phyloP scores from a whole-genome alignment of 2,329 filamentous ascomycete genomes.

The Colletotrichum sp. region DNA sequence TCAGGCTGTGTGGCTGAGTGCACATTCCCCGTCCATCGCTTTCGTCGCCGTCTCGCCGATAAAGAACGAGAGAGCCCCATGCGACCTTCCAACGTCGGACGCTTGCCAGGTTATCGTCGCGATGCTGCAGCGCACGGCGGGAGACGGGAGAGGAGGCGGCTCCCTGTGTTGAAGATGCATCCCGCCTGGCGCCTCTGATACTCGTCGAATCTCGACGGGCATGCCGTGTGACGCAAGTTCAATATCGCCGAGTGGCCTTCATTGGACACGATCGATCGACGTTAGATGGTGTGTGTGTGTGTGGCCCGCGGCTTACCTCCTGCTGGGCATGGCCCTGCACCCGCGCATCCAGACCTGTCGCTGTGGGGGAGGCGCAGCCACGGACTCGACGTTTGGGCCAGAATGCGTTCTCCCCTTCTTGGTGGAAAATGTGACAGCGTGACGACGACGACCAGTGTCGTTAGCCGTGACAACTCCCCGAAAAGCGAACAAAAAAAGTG shows the following conservation, averaged over 20 bases:
- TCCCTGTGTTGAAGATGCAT: background rate
- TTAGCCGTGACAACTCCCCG: background rate
- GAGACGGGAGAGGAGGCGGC: background rate
- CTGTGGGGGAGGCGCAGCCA: background rate
- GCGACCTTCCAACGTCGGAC: slow-evolving; percentile 3
- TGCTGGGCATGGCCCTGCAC: background rate
- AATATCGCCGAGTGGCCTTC: background rate
- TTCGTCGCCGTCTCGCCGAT: background rate
- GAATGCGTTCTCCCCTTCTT: background rate
- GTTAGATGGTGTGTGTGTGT: background rate
- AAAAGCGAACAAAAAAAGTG: background rate
- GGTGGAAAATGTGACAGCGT: background rate
- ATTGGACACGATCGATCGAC: background rate
- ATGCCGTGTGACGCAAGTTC: background rate
- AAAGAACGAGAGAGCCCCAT: background rate
- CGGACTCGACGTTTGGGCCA: background rate
- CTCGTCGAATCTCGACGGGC: background rate
- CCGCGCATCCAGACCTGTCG: background rate
- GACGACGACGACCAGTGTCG: background rate
- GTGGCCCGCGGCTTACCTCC: background rate
- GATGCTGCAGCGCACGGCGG: background rate
- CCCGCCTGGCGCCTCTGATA: background rate
- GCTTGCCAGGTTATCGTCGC: background rate
- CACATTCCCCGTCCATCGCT: background rate
- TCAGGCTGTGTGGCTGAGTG: background rate